These are phyloP conservation scores for Neostapfia colusana DNA, from an alignment of 176 grass and related monocot genomes.

Conservation along the genomic window DNA sequence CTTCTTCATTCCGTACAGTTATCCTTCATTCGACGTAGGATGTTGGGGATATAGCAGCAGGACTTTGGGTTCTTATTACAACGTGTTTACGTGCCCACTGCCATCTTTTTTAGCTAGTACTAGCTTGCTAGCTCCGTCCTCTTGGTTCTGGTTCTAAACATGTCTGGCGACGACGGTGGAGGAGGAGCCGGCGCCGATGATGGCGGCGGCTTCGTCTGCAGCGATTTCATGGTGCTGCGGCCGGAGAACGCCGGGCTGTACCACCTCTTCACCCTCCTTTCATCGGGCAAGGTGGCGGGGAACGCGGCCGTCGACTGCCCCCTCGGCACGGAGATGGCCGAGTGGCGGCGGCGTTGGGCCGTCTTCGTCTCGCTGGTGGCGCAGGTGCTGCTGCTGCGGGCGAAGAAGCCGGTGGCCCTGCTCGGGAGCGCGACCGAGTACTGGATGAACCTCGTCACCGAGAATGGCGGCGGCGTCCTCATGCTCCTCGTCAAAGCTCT, in stretches of 20 bases:
- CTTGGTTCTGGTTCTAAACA: neutral
- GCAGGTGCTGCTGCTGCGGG: slow-evolving; percentile 57
- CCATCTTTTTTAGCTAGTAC: too few relatives aligned
- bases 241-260: slow-evolving; percentile 48
- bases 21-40: neutral
- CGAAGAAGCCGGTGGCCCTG: slow-evolving; percentile 59
- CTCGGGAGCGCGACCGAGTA: slow-evolving; percentile 47
- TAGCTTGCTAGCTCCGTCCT: neutral
- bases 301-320: slow-evolving; percentile 62
- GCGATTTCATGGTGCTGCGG: slow-evolving; percentile 65
- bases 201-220: neutral
- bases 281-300: slow-evolving; percentile 41
- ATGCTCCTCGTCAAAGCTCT: slow-evolving; percentile 44
- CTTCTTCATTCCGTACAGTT: too few relatives aligned
- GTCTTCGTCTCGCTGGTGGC: slow-evolving; percentile 58
- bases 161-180: slow-evolving; percentile 1
- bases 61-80: neutral
- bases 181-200: neutral
- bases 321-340: slow-evolving; percentile 42
- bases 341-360: slow-evolving; percentile 50
- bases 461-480: slow-evolving; percentile 54
- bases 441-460: slow-evolving; percentile 75
- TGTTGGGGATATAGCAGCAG: neutral
- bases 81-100: neutral
- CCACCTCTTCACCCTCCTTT: slow-evolving; percentile 52